Base-by-base conservation (phyloP, 345 rosid species). In the Citrus inodora region DNA sequence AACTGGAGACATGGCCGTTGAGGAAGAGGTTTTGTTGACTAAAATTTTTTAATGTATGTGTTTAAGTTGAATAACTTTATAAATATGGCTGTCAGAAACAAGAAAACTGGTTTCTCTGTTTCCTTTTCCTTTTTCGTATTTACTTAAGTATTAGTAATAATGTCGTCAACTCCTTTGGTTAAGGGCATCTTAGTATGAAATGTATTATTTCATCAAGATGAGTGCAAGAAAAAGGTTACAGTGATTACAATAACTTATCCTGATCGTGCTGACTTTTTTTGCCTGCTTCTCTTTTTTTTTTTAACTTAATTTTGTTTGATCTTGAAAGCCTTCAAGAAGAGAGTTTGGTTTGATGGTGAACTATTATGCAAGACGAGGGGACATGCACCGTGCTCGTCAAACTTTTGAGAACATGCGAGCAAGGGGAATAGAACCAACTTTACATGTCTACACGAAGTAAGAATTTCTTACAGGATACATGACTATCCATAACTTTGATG, bases 261-360 rank as follows among this genome's bases (percentile, higher is more conserved):
- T 16, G 7, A 22, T 13, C 9, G 8, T 13, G 63, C 27, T 75
- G 16, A 32, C 68, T 37, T 38, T 37, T 51, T 46, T 61, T 16
- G 9, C 4, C 4, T 40, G 11, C 65, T 59, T 11, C 11, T 33
- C 8, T 38, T 13, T 55, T 11, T 51, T 9, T 67, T 7, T 64
- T 32, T 40, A 7, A 14, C 24, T 56, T 3, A 35, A 13, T 61
- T 46, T 33, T 11, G 66, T 78, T 67, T 25, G 24, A 10, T 74
- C 42, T 82, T 48, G 65, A 82, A 78, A 96, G 99, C 99, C 99
- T 75, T 90, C 99, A 63, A 94, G 99, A 87, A 92, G 90, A 82
- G 99, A 94, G 85, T 96, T 88, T 83, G 93, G 98, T 67, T 88
- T 94, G 83, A 91, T 96, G 99, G 94, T 94, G 79, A 92, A 91